Conservation (phyloP, 225 moss, liverwort and hornwort species). For the Ulota crispa region DNA sequence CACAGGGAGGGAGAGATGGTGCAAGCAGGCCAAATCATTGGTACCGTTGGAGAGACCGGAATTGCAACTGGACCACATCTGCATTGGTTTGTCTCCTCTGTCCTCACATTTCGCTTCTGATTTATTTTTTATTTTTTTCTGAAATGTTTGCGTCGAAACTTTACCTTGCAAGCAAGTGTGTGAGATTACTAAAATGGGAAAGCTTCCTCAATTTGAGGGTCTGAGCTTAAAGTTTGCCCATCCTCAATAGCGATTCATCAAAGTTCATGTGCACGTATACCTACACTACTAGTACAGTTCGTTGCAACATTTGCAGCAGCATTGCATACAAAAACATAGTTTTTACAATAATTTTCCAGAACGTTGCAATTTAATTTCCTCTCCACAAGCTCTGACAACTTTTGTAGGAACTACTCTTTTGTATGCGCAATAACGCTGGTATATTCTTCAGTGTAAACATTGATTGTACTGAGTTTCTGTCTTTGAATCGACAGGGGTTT, state of each 20-base stretch:
- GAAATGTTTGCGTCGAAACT: neutral
- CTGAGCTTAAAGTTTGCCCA: no score
- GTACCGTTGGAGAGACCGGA: slow-evolving; percentile 68
- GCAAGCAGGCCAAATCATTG: slow-evolving; percentile 65
- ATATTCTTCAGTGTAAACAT: neutral
- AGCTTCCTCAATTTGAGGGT: no score
- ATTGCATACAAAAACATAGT: neutral
- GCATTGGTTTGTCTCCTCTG: slow-evolving; percentile 50
- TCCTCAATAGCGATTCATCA: neutral
- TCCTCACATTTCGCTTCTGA: neutral
- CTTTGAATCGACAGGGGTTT: slow-evolving; percentile 53
- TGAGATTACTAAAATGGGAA: no score
- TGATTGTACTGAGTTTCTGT: neutral
- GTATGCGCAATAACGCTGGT: neutral
- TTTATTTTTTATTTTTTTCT: neutral
- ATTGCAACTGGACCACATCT: slow-evolving; percentile 74
- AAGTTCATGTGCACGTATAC: neutral
- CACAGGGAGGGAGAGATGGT: slow-evolving; percentile 66
- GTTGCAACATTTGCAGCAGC: neutral
- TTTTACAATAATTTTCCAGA: neutral
- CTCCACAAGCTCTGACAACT: neutral
- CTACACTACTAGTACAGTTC: neutral
- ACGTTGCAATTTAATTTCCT: neutral
- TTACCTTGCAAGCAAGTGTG: neutral
- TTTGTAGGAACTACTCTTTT: neutral